These are phyloP conservation scores for Trypanosoma scelopori DNA, from an alignment of 208 protist genomes.

Conservation along the genomic window DNA sequence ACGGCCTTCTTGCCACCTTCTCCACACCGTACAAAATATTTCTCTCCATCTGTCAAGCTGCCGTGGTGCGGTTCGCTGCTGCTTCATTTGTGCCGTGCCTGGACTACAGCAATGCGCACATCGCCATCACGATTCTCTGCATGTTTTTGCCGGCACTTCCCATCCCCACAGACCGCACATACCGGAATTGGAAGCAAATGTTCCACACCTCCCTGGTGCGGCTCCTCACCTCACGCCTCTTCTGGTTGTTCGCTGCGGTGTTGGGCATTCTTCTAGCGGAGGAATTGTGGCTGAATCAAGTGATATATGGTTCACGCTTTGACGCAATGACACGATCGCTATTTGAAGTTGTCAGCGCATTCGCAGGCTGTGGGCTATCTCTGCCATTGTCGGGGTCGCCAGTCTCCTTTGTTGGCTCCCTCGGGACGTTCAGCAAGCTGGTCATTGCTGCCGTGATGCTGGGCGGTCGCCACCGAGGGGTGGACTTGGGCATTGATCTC, in stretches of 20 bases:
- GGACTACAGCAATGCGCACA: constrained; percentile 71
- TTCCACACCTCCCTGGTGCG: constrained; percentile 64
- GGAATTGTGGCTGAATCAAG: constrained; percentile 31
- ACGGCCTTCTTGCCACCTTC: constrained; percentile 41
- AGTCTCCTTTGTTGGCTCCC: constrained; percentile 58
- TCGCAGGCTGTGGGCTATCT: constrained; percentile 68
- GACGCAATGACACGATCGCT: constrained; percentile 73
- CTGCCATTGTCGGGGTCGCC: constrained; percentile 32
- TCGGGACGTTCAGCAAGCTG: constrained; percentile 48
- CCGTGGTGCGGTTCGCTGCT: constrained; percentile 67
- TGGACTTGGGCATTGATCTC: constrained; percentile 80
- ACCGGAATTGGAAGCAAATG: constrained; percentile 74
- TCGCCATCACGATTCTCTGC: constrained; percentile 68
- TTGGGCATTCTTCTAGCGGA: constrained; percentile 58
- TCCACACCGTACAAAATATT: constrained; percentile 61
- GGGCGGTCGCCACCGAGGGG: constrained; percentile 72
- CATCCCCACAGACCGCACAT: constrained; percentile 72
- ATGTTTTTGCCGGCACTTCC: constrained; percentile 82
- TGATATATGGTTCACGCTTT: constrained; percentile 42
- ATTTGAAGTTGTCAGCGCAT: constrained; percentile 81
- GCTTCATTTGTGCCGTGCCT: constrained; percentile 61
- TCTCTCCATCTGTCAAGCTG: constrained; percentile 69
- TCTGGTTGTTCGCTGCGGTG: constrained; percentile 72
- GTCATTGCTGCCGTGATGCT: constrained; percentile 64
- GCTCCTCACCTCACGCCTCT: constrained; percentile 72